phyloP scores from a whole-genome alignment of 139 green algal species.

The Desmodesmus armatus region DNA sequence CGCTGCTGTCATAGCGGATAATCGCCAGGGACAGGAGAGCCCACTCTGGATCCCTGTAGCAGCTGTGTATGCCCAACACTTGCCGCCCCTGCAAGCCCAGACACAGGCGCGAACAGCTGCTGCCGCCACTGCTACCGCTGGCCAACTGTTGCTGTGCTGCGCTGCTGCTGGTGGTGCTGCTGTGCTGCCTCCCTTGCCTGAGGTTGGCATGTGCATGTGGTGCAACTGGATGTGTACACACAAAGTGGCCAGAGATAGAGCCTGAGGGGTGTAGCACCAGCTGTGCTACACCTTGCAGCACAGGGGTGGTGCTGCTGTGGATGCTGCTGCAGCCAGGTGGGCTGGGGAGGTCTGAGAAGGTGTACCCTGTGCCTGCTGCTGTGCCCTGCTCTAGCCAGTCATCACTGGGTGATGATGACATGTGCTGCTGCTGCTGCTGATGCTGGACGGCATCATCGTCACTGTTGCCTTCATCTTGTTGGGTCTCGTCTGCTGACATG shows the following conservation, averaged over 20 bases:
- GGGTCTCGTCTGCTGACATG: neutral
- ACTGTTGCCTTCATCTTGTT: no score
- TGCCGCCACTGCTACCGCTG: slow-evolving; percentile 18
- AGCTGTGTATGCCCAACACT: slow-evolving; percentile 37
- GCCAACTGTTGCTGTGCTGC: neutral
- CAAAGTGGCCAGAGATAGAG: slow-evolving; percentile 18
- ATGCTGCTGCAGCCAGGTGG: slow-evolving; percentile 36
- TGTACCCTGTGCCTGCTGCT: no score
- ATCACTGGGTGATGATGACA: no score
- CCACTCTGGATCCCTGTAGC: slow-evolving; percentile 46
- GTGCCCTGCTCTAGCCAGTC: no score
- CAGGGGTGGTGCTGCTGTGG: neutral
- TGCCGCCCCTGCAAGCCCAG: slow-evolving; percentile 27
- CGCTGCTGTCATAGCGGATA: slow-evolving; percentile 8
- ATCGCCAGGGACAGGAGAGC: slow-evolving; percentile 22
- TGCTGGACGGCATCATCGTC: no score
- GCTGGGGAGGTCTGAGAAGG: no score
- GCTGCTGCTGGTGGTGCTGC: slow-evolving; percentile 6
- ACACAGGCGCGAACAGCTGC: neutral
- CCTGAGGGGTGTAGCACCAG: slow-evolving; percentile 27
- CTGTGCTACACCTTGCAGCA: slow-evolving; percentile 12
- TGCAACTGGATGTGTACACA: neutral
- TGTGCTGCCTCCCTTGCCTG: neutral
- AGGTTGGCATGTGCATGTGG: no score
- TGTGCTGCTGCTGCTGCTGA: slow-evolving; percentile 1